phyloP scores from a whole-genome alignment of 106 monocot genomes.

The Allium cepa region DNA sequence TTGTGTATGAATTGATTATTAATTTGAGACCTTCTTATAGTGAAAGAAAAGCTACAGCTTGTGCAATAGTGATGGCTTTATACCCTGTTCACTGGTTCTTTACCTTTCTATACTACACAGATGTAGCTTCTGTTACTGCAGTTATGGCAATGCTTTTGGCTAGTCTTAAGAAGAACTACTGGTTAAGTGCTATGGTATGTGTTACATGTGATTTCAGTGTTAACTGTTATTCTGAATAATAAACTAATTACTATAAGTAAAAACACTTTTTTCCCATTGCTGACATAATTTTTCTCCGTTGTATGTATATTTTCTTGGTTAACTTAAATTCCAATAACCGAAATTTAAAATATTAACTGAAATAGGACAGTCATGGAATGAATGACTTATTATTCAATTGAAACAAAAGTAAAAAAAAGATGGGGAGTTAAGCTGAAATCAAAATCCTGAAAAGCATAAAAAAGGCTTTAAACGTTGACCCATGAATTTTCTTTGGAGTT shows the following conservation, averaged over 20 bases:
- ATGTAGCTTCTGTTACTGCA: slow-evolving; percentile 78
- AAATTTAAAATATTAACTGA: too few relatives aligned
- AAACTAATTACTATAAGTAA: neutral
- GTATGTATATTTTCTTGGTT: too few relatives aligned
- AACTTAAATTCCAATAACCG: too few relatives aligned
- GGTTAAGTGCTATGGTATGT: slow-evolving; percentile 74
- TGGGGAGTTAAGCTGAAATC: too few relatives aligned
- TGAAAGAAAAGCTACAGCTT: slow-evolving; percentile 40
- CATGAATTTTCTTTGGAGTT: too few relatives aligned
- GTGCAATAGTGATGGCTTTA: slow-evolving; percentile 46
- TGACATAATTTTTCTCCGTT: too few relatives aligned
- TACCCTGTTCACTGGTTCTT: slow-evolving; percentile 98
- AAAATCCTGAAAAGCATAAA: too few relatives aligned
- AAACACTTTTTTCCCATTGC: neutral
- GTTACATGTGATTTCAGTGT: slow-evolving; percentile 8
- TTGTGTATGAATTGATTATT: slow-evolving; percentile 66
- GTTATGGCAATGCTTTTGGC: slow-evolving; percentile 83
- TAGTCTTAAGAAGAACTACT: slow-evolving; percentile 53
- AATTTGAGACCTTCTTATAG: slow-evolving; percentile 46
- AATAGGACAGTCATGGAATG: too few relatives aligned
- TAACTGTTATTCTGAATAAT: neutral
- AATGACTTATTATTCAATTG: too few relatives aligned
- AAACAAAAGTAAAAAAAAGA: too few relatives aligned
- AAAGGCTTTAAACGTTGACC: too few relatives aligned
- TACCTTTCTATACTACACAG: slow-evolving; percentile 91